These are phyloP conservation scores for Aspergillus fumigatiaffinis DNA, from an alignment of 2,329 filamentous ascomycete species.

Conservation along the genomic window DNA sequence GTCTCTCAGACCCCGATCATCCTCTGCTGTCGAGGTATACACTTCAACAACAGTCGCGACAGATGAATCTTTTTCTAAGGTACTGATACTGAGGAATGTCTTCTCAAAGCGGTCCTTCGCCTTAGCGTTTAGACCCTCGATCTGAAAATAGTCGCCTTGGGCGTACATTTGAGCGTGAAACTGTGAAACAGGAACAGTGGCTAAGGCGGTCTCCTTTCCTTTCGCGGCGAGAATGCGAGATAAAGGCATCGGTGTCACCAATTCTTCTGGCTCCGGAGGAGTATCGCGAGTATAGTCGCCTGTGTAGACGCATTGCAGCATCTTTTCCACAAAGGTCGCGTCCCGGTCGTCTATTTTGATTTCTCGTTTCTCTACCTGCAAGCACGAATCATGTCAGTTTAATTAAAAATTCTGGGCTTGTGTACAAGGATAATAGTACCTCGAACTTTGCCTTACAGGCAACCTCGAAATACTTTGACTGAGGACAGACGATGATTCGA, in stretches of 20 bases:
- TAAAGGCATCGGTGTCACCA: neutral
- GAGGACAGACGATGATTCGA: neutral
- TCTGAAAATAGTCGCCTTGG: constrained; percentile 1
- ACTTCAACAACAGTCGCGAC: neutral
- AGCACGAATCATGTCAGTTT: neutral
- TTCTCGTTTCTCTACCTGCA: neutral
- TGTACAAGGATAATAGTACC: neutral
- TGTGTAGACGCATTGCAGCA: neutral
- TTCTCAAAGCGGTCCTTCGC: neutral
- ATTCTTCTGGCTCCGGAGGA: neutral
- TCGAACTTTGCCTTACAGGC: neutral
- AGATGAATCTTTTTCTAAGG: too few species aligned
- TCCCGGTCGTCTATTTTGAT: neutral
- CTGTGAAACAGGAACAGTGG: neutral
- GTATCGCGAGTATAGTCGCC: neutral
- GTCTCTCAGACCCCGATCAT: neutral
- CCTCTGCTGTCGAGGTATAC: neutral
- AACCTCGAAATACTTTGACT: neutral
- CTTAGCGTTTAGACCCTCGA: neutral
- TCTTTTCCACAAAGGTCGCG: neutral
- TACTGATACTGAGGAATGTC: neutral
- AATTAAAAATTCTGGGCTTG: neutral
- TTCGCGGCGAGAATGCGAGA: neutral
- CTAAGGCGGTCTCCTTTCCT: neutral
- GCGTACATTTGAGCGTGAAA: neutral